Evolutionary conservation across 768 basidiomycete species (phyloP).

Genomic region (Rhodotorula toruloides): DNA sequence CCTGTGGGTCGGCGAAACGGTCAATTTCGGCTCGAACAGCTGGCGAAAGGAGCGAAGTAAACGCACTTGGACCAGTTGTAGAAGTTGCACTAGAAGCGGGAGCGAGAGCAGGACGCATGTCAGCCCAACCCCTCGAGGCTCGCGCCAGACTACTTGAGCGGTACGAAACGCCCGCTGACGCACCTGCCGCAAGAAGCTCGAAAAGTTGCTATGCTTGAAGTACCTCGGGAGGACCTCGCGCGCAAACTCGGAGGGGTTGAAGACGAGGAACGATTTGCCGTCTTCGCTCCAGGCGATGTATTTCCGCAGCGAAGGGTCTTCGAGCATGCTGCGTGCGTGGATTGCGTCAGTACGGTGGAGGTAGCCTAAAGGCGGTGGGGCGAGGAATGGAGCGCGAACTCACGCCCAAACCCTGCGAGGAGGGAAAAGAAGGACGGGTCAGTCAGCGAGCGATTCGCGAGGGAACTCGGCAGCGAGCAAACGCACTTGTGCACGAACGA

Average conservation of each 20-base stretch:
- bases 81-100: conserved; percentile 17
- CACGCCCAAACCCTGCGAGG: no score
- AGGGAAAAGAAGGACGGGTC: no score
- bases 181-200: conserved; percentile 47
- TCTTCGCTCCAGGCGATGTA: conserved; percentile 30
- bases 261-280: conserved; percentile 26
- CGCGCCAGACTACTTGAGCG: conserved; percentile 51
- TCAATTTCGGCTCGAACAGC: neutral
- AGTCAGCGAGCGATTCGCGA: no score
- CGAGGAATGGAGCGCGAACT: no score
- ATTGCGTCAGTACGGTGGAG: no score
- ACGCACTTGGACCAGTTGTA: conserved; percentile 5
- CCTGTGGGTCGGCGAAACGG: neutral
- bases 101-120: no score
- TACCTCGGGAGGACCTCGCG: conserved; percentile 42
- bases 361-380: no score
- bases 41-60: neutral
- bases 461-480: no score
- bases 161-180: neutral
- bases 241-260: conserved; percentile 29
- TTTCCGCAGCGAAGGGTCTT: conserved; percentile 7
- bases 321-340: conserved; percentile 33
- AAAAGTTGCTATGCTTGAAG: conserved; percentile 50
- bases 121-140: conserved; percentile 80
- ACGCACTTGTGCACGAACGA: no score